A percentile compares a stretch with the other conserved stretches of the same genome.
Conservation (phyloP, 106 monocot species). For the Phalaenopsis equestris region DNA sequence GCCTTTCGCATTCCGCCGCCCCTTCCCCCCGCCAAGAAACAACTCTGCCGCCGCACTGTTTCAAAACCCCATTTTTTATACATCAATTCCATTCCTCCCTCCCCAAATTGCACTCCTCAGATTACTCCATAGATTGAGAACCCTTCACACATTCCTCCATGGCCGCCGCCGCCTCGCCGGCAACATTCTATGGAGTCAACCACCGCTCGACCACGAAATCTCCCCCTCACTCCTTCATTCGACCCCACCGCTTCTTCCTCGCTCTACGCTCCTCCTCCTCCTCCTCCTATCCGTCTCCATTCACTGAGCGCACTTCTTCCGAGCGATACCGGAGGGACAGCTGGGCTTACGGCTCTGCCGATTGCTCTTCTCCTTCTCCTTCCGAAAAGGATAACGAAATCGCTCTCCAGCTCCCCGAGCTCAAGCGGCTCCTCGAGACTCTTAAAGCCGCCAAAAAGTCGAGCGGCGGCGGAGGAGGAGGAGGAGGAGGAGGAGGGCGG, state of each 20-base stretch:
- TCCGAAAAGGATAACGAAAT: conserved; percentile 28
- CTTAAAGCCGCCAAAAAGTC: conserved; percentile 30
- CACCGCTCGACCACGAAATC: background rate
- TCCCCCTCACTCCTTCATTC: background rate
- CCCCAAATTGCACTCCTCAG: background rate
- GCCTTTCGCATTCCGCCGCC: background rate
- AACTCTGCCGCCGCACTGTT: background rate
- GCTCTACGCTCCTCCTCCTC: background rate
- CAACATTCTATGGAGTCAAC: background rate
- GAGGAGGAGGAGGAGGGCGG: conserved; percentile 9
- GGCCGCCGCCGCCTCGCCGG: background rate
- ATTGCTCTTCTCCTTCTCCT: background rate
- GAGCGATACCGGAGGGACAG: conserved; percentile 18
- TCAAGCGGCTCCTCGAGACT: conserved; percentile 53
- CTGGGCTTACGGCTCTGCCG: conserved; percentile 1
- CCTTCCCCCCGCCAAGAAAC: background rate
- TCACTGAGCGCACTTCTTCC: conserved; percentile 15
- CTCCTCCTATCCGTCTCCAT: conserved; percentile 10
- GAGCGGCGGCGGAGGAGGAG: conserved; percentile 4
- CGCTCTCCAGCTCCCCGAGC: conserved; percentile 63
- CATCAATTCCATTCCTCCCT: background rate
- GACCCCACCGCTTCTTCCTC: background rate
- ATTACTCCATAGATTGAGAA: background rate
- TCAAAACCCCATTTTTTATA: background rate
- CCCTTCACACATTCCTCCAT: background rate